Conservation (phyloP, 2,329 filamentous ascomycete species). For the Acephala macrosclerotiorum region DNA sequence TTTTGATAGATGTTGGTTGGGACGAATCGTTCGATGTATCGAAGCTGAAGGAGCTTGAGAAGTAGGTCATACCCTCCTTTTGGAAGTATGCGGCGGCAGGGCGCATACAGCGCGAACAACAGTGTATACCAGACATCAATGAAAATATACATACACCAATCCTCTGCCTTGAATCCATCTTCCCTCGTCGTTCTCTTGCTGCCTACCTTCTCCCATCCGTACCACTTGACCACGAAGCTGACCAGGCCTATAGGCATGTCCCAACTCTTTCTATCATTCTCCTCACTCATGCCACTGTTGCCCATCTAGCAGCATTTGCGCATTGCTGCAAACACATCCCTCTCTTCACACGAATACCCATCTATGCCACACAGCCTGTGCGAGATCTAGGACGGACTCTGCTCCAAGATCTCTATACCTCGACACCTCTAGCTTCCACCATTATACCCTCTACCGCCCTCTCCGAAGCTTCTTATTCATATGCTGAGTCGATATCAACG, state of each 20-base stretch:
- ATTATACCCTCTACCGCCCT: constrained; percentile 78
- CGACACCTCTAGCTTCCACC: constrained; percentile 85
- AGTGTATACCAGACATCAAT: constrained; percentile 42
- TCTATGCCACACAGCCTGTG: constrained; percentile 93
- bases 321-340: constrained; percentile 98
- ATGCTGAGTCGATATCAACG: constrained; percentile 57
- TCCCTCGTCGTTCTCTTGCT: background rate
- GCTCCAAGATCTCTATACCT: constrained; percentile 90
- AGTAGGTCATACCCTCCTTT: constrained; percentile 59
- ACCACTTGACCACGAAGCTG: constrained; percentile 25
- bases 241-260: constrained; percentile 69
- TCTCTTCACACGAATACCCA: constrained; percentile 87
- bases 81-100: constrained; percentile 14
- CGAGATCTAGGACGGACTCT: constrained; percentile 92
- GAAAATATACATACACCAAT: constrained; percentile 30
- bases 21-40: constrained; percentile 87
- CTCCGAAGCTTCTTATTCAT: constrained; percentile 66
- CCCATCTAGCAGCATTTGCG: constrained; percentile 91
- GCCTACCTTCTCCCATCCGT: background rate
- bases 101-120: constrained; percentile 18
- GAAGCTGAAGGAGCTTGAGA: constrained; percentile 88
- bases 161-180: constrained; percentile 27
- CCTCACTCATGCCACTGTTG: constrained; percentile 89
- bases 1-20: constrained; percentile 95
- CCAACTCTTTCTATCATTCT: constrained; percentile 93